Percentiles rank a stretch among this genome's conserved stretches.
Conservation (phyloP, 2,329 filamentous ascomycete genomes). For the Chaetomiaceae sp. region DNA sequence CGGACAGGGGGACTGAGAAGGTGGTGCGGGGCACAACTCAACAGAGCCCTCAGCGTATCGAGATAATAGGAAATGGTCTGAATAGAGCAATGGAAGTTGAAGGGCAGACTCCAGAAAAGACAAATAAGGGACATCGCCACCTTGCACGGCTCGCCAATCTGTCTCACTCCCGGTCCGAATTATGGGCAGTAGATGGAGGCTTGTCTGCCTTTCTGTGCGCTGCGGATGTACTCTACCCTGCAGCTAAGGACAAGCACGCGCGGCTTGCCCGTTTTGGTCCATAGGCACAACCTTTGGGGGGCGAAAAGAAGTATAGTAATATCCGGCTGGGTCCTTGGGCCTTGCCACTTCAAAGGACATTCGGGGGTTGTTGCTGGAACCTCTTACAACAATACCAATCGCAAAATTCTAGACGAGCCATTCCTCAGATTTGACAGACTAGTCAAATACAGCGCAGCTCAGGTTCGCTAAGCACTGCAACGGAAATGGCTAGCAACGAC, state of each 20-base stretch:
- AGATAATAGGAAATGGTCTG: no score
- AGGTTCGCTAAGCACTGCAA: not conserved
- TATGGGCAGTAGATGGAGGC: not conserved
- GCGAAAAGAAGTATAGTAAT: not conserved
- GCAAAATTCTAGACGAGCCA: no score
- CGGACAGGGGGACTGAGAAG: no score
- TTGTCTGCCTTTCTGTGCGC: not conserved
- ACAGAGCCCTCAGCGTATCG: no score
- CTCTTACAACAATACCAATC: no score
- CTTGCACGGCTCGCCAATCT: no score
- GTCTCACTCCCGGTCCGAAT: not conserved
- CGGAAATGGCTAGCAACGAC: not conserved
- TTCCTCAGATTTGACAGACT: no score
- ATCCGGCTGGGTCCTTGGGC: not conserved
- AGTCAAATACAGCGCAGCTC: not conserved
- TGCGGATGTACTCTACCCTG: not conserved
- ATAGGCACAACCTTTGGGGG: not conserved
- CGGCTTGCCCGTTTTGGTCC: constrained; percentile 7
- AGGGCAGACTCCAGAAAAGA: no score
- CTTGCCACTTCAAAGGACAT: not conserved
- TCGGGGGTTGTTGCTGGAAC: no score
- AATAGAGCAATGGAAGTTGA: no score
- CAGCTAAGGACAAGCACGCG: not conserved
- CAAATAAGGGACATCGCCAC: no score
- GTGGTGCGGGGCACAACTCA: no score